Conservation (phyloP, 306 rosid species). For the Medicago ruthenica region DNA sequence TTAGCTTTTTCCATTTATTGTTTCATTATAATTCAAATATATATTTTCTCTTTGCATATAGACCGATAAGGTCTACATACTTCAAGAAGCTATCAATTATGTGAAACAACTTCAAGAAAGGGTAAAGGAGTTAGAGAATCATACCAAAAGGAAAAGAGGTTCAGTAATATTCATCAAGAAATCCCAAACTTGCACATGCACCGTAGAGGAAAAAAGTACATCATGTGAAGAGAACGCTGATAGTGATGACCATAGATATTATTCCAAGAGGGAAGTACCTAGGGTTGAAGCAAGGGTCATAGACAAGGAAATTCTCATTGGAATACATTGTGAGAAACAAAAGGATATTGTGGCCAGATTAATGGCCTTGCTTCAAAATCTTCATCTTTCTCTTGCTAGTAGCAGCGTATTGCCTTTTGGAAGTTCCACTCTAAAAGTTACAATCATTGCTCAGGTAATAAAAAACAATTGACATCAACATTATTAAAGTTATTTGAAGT, state of each 20-base stretch:
- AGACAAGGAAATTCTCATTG: slow-evolving; percentile 43
- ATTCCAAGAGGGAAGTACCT: slow-evolving; percentile 2
- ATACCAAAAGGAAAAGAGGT: slow-evolving; percentile 8
- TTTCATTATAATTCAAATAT: not conserved
- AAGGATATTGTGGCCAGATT: slow-evolving; percentile 41
- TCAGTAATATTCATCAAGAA: too few relatives aligned
- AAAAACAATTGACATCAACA: too few relatives aligned
- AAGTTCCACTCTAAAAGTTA: slow-evolving; percentile 39
- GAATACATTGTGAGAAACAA: slow-evolving; percentile 43
- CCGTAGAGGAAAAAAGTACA: too few relatives aligned
- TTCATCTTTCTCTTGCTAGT: slow-evolving; percentile 41
- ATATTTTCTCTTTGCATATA: not conserved
- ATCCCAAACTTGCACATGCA: too few relatives aligned
- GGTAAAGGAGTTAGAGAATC: slow-evolving; percentile 37
- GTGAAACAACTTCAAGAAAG: slow-evolving; percentile 43
- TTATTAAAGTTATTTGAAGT: too few relatives aligned
- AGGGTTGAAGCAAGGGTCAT: slow-evolving; percentile 38
- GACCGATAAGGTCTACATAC: slow-evolving; percentile 42
- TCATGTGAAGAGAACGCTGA: too few relatives aligned
- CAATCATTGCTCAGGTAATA: slow-evolving; percentile 46
- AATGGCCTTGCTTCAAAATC: slow-evolving; percentile 39
- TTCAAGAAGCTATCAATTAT: slow-evolving; percentile 34
- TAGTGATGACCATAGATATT: not conserved
- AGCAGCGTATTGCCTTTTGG: slow-evolving; percentile 49
- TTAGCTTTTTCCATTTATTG: too few relatives aligned